Percentiles rank a stretch among this genome's conserved stretches.
Conservation (phyloP, 768 basidiomycete genomes). For the Boletus rufocinnamomeus region DNA sequence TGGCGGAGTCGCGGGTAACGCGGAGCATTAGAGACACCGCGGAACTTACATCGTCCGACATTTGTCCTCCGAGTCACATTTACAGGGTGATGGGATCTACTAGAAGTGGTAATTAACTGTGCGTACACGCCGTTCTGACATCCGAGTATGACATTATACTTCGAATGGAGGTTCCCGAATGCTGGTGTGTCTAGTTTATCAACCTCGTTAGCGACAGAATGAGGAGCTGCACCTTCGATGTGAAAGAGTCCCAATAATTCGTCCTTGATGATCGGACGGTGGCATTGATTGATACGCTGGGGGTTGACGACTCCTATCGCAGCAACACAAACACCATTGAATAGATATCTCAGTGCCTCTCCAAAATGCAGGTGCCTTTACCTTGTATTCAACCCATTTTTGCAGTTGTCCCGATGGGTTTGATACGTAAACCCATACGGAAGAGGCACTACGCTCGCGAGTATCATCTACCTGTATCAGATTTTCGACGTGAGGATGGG, state of each 20-base stretch:
- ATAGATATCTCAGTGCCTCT: neutral
- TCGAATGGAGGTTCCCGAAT: neutral
- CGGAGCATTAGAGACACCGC: neutral
- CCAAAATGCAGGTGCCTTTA: neutral
- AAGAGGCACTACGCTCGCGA: neutral
- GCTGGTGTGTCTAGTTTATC: neutral
- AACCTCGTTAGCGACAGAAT: neutral
- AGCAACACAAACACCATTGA: neutral
- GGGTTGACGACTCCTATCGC: neutral
- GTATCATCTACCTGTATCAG: neutral
- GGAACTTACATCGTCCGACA: neutral
- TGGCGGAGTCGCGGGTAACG: neutral
- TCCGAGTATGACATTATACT: neutral
- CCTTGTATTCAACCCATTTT: neutral
- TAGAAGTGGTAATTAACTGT: neutral
- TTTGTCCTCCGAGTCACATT: neutral
- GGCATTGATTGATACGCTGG: neutral
- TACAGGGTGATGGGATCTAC: neutral
- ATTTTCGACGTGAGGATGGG: neutral
- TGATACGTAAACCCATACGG: neutral
- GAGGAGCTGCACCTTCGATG: neutral
- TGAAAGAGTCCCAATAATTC: neutral
- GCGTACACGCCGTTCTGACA: neutral
- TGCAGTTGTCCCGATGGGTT: neutral
- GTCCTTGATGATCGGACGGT: neutral